Evolutionary conservation across 2,329 filamentous ascomycete genomes (phyloP), one percentile per base, ranked within the genome.

Genomic region (Diaporthe vexans): DNA sequence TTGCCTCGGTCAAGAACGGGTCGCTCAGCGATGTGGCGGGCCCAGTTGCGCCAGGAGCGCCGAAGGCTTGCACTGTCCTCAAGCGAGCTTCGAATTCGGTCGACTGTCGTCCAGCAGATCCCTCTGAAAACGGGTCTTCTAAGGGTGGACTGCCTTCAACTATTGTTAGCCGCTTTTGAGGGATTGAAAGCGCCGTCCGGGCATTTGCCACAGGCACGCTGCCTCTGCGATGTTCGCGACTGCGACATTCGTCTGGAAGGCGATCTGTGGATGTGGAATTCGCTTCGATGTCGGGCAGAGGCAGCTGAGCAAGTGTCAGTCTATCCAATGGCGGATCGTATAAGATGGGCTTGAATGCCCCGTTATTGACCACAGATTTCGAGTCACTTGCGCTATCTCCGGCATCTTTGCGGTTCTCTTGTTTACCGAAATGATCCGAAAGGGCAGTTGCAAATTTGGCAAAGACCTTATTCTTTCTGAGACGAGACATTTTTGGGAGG

Each of bases 191-290:
- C n/a, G 24, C 58, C 7, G 40, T n/a, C 17, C 26, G 24, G 33
- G 24, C 11, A 48, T 26, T 59, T 3, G 80, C 81, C 17, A 81
- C 76, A 26, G 82, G 78, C n/a, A 77, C 77, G 63, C 81, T 82
- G 7, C 82, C 80, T 72, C 85, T 85, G 33, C 78, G 78, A 69
- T 79, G 81, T 72, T 81, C 79, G 57, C 84, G 76, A 52, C 84
- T 84, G 15, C 77, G 70, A 1, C 80, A 80, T 74, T 85, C 83
- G 54, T 85, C 83, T 33, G 19, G 24, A 3, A 13, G 11, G 17
- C 17, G 24, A 4, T 43, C 6, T 11, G 37, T 29, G 24, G 17
- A 33, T 29, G 57, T 43, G n/a, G n/a, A 21, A 35, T 26, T 63
- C 4, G 57, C 33, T 43, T 72, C 46, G 21, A 7, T 43, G 2